Base-by-base conservation (phyloP, 305 asterid genomes). In the Rubia tinctorum region DNA sequence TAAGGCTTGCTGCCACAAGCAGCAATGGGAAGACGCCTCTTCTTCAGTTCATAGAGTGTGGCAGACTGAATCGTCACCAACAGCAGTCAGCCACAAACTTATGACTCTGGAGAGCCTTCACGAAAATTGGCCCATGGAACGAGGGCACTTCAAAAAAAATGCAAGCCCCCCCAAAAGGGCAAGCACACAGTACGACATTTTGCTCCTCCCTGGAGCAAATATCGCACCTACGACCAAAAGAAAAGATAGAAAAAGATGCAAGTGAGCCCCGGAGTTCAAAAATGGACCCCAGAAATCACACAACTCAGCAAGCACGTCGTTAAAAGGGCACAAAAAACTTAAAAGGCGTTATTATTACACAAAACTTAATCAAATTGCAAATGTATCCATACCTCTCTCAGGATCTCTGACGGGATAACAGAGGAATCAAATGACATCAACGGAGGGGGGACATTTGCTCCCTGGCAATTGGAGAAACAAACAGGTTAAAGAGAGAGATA, bases 201-300 rank as follows among this genome's bases (percentile, higher is more conserved):
- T 80, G 85, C 97, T 92, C 98, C 97, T 85, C 86, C 96, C 76
- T 62, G 97, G 97, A 92, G 99, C 99, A 88, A 95, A 92, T 89
- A 92, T 92, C 99, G 98, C 96, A 90, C 93, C 98, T 90, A 96
- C 86, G 93, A 86, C 90, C 89, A 82, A 86, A 88, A 83, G 85
- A 79, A 80, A 80, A 86, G 82, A 84, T 15, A 84, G 80, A 86
- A 78, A 81, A 86, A 77, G 83, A 64, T 69, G 80, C 64, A 80
- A 71, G 79, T 80, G 84, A 82, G 88, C 81, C 84, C 84, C 81
- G 76, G 86, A 72, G 81, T 87, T 80, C 88, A 76, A 82, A 37
- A 65, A 61, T 81, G 76, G 76, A 80, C 83, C 82, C 95, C 86
- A 76, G 83, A 74, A 80, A 85, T 71, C 84, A 80, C 75, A 83